Evolutionary conservation across 495 filamentous ascomycete genomes (phyloP), one percentile per base, ranked within the genome.

Genomic region (Penicillium cataractarum): DNA sequence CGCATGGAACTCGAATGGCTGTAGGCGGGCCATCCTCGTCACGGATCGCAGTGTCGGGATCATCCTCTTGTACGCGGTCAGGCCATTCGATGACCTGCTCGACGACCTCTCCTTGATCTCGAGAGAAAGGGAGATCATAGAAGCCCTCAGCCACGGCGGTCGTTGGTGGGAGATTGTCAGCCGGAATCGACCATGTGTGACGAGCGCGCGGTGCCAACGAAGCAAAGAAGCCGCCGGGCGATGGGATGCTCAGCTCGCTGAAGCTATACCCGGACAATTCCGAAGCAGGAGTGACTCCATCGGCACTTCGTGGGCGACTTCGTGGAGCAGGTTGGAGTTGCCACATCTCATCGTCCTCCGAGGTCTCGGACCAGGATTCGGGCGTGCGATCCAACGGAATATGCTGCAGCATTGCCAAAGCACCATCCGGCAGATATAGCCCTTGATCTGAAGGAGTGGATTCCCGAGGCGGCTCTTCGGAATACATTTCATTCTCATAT

Each of bases 151-250:
- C 92, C 27, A 87, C 91, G 31, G 90, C 90, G 2, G 91, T 92
- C 2, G 91, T 89, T 0, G 90, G 90, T 3, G 83, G 84, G n/a
- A 81, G 76, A 24, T 71, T 75, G 10, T 59, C 66, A 46, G 65
- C 72, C 13, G 83, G 81, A 39, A 80, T 68, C 3, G 80, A 80
- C 93, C 93, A 97, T 5, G 92, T 95, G 68, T 89, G 86, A 55
- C 92, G 84, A 32, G 87, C 86, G 52, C 86, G 83, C 2, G 85
- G 80, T 17, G 84, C 89, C 19, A 97, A 82, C 0, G 90, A 92
- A 21, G 91, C 89, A 73, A 97, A 97, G 80, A 97, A 97, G 0
- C 90, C 91, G 27, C 92, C 90, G 0, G 93, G 93, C 2, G 93
- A 96, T 3, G 93, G 93, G 52, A 97, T 92, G 55, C 92, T 87